These are phyloP conservation scores for Musa itinerans DNA, from an alignment of 176 grass and related monocot genomes.

Conservation along the genomic window DNA sequence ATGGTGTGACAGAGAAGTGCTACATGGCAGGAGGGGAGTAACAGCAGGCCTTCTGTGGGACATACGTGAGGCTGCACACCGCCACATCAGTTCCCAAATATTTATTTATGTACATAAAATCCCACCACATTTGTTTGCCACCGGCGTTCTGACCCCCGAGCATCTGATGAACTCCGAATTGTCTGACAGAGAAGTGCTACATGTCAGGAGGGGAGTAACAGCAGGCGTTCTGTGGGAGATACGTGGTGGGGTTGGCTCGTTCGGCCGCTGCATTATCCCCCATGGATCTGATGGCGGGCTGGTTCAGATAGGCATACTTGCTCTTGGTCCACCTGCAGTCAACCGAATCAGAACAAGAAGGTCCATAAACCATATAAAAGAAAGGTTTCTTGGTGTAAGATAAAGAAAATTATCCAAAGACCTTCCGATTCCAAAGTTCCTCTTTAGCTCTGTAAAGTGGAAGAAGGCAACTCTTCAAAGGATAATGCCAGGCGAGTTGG, in stretches of 20 bases:
- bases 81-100: too few relatives aligned
- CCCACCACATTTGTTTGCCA: background rate
- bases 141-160: background rate
- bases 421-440: too few relatives aligned
- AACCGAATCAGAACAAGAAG: background rate
- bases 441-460: too few relatives aligned
- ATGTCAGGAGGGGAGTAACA: background rate
- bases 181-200: background rate
- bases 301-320: constrained; percentile 26
- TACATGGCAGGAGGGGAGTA: background rate
- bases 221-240: background rate
- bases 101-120: too few relatives aligned
- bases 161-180: background rate
- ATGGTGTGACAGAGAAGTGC: background rate
- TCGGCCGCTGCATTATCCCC: background rate
- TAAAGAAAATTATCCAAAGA: too few relatives aligned
- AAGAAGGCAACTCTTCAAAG: too few relatives aligned
- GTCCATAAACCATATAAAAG: too few relatives aligned
- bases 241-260: background rate
- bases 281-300: constrained; percentile 20
- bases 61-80: background rate
- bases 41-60: background rate
- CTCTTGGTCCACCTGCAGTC: constrained; percentile 21
- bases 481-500: too few relatives aligned
- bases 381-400: too few relatives aligned